phyloP scores from a whole-genome alignment of 1,284 basidiomycete genomes.

The Ustilago loliicola region DNA sequence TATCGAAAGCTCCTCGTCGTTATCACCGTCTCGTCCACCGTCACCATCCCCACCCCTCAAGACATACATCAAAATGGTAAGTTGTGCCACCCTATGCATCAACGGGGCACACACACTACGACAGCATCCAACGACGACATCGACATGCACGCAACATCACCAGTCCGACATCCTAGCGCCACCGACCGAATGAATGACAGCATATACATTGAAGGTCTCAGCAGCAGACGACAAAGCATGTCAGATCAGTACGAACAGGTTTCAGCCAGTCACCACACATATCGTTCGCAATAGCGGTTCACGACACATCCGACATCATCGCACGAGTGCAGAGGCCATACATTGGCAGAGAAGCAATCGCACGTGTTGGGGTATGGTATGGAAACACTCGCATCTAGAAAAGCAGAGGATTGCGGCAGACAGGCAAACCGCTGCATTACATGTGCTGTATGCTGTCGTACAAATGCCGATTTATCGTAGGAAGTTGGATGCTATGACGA shows the following conservation, averaged over 20 bases:
- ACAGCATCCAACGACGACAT: constrained; percentile 21
- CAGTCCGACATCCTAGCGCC: not conserved
- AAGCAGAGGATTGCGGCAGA: no score
- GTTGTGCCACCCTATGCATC: constrained; percentile 25
- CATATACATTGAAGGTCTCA: not conserved
- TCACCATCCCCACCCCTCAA: constrained; percentile 54
- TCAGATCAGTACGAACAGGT: not conserved
- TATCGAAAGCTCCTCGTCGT: constrained; percentile 29
- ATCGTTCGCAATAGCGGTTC: no score
- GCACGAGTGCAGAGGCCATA: no score
- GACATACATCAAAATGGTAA: constrained; percentile 58
- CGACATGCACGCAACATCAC: constrained; percentile 5
- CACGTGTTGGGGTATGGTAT: no score
- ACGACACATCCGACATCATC: not conserved
- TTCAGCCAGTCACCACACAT: no score
- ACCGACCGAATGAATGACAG: not conserved
- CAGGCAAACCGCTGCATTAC: no score
- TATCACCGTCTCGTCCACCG: constrained; percentile 39
- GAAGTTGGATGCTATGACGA: no score
- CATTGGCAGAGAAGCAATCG: no score
- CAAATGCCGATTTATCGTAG: no score
- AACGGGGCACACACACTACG: constrained; percentile 23
- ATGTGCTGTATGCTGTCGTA: no score
- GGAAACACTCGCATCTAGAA: no score
- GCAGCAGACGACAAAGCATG: not conserved